Evolutionary conservation across 139 green algal species (phyloP).

Genomic region (Chlorella sp.): DNA sequence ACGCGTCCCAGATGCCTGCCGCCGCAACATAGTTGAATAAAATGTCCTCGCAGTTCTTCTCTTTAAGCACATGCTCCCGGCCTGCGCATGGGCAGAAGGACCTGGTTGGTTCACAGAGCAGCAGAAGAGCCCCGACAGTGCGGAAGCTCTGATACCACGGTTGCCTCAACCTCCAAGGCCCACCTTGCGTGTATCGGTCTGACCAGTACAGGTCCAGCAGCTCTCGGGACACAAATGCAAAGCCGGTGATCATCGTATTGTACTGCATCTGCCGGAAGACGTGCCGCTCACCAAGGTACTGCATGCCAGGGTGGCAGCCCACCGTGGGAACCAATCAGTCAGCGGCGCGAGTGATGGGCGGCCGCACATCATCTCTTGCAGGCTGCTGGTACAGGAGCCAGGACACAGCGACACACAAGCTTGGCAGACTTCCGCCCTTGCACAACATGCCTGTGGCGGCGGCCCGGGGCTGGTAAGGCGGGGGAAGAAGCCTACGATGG

Average conservation of each 20-base stretch:
- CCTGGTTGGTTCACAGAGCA: background rate
- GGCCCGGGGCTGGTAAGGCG: background rate
- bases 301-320: background rate
- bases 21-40: conserved; percentile 8
- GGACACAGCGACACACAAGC: too few species aligned
- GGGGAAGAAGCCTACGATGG: conserved; percentile 16
- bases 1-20: background rate
- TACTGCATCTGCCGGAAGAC: background rate
- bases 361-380: too few species aligned
- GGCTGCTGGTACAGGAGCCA: too few species aligned
- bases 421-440: background rate
- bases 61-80: background rate
- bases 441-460: background rate
- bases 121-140: background rate
- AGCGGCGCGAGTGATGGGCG: too few species aligned
- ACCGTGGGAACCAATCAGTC: too few species aligned
- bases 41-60: conserved; percentile 9
- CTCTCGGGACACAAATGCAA: background rate
- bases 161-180: background rate
- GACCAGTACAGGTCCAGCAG: conserved; percentile 19
- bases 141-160: background rate
- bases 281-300: conserved; percentile 7
- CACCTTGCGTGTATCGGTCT: conserved; percentile 1
- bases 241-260: background rate
- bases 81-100: background rate